These are phyloP conservation scores for Tardiomyces depauwii DNA, from an alignment of 1,139 yeast species.

Conservation along the genomic window DNA sequence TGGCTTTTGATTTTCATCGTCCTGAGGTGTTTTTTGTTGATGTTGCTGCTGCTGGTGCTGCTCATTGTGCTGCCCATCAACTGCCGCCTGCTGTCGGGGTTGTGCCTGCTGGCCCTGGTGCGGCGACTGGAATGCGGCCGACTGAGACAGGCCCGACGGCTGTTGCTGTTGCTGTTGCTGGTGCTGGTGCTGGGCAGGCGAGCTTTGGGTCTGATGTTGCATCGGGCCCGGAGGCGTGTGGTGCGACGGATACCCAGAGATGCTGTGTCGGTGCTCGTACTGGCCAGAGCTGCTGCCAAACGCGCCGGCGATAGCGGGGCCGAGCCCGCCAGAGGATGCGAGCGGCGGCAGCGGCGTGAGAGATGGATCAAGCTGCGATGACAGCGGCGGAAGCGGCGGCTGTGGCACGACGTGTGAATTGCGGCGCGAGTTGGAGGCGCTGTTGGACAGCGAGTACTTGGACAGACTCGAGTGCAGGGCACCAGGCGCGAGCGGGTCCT, in stretches of 20 bases:
- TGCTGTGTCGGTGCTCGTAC: background rate
- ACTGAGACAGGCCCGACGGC: no score
- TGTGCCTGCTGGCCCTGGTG: no score
- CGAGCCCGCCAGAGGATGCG: background rate
- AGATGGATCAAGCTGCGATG: background rate
- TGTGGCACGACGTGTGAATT: slow-evolving; percentile 18
- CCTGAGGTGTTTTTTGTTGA: background rate
- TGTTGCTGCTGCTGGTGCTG: slow-evolving; percentile 4
- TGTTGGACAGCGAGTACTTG: slow-evolving; percentile 18
- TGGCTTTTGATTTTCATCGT: background rate
- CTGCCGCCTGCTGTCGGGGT: no score
- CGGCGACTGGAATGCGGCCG: no score
- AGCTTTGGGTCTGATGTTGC: no score
- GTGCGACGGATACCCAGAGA: background rate
- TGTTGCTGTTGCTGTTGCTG: no score
- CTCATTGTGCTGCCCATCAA: slow-evolving; percentile 4
- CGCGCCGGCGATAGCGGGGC: background rate
- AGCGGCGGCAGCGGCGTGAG: background rate
- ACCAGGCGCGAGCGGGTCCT: slow-evolving; percentile 16
- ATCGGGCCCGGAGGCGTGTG: background rate
- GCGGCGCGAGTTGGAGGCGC: slow-evolving; percentile 16
- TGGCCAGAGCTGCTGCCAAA: background rate
- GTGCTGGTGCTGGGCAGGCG: no score
- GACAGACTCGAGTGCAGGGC: slow-evolving; percentile 15
- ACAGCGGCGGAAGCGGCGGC: background rate